Evolutionary conservation across 2,329 filamentous ascomycete genomes (phyloP).

Genomic region (Ascochyta pisi): DNA sequence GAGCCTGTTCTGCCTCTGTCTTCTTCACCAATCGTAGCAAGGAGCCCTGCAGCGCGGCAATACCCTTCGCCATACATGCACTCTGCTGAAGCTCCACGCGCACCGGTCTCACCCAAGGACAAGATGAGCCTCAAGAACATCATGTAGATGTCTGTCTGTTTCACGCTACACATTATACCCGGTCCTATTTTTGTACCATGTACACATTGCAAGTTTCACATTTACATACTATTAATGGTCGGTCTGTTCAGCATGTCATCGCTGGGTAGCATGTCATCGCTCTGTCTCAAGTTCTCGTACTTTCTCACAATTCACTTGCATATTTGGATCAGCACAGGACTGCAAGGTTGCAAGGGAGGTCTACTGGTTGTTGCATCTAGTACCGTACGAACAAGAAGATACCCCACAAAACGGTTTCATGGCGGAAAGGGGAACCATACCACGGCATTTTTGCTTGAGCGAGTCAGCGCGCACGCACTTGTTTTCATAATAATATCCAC

Average conservation of each 20-base stretch:
- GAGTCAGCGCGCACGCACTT: conserved; percentile 10
- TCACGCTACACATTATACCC: conserved; percentile 30
- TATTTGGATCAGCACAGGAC: conserved; percentile 7
- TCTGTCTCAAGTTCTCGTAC: conserved; percentile 1
- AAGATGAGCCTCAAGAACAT: conserved; percentile 47
- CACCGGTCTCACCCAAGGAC: conserved; percentile 43
- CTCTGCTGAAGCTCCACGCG: conserved; percentile 35
- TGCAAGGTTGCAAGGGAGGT: neutral
- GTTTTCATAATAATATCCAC: neutral
- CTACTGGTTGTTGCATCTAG: conserved; percentile 6
- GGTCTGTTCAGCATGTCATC: conserved; percentile 9
- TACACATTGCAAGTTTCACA: conserved; percentile 17
- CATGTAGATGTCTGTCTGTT: conserved; percentile 38
- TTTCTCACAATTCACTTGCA: conserved; percentile 9
- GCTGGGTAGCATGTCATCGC: conserved; percentile 5
- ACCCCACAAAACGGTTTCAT: conserved; percentile 20
- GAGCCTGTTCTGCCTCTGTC: conserved; percentile 39
- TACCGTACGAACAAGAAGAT: conserved; percentile 14
- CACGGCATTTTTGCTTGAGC: conserved; percentile 3
- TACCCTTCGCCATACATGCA: conserved; percentile 41
- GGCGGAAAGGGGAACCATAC: conserved; percentile 12
- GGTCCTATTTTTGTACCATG: conserved; percentile 25
- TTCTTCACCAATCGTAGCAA: conserved; percentile 27
- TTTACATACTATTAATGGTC: conserved; percentile 20
- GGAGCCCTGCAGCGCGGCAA: conserved; percentile 42